phyloP scores from a whole-genome alignment of 768 basidiomycete genomes.

The Termitomyces sp. region DNA sequence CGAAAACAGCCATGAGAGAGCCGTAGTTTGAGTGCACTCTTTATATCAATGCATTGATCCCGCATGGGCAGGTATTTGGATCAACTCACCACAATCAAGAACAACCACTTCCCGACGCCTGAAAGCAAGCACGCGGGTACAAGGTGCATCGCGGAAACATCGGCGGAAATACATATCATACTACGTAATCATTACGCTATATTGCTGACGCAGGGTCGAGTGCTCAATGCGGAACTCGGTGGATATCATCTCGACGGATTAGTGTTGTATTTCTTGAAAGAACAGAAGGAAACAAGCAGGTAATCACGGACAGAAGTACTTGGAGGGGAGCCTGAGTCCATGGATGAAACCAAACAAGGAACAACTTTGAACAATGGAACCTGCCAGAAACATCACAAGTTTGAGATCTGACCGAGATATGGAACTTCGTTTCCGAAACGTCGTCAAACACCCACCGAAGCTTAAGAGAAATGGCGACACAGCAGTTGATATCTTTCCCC shows the following conservation, averaged over 20 bases:
- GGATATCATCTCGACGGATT: neutral
- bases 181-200: constrained; percentile 11
- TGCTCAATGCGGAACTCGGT: neutral
- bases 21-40: neutral
- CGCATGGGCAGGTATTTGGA: neutral
- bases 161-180: constrained; percentile 1
- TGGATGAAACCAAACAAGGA: constrained; percentile 8
- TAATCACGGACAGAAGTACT: neutral
- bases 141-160: neutral
- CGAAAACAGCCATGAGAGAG: neutral
- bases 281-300: neutral
- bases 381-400: constrained; percentile 3
- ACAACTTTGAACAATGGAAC: constrained; percentile 1
- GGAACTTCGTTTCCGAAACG: constrained; percentile 7
- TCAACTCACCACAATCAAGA: constrained; percentile 1
- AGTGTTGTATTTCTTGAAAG: neutral
- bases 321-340: neutral
- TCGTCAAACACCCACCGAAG: neutral
- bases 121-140: neutral
- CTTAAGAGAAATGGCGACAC: constrained; percentile 1
- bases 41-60: neutral
- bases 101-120: neutral
- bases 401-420: constrained; percentile 4
- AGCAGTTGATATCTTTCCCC: neutral
- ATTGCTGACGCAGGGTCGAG: constrained; percentile 1